phyloP scores from a whole-genome alignment of 1,139 yeast species.

The Geotrichum europaeum region DNA sequence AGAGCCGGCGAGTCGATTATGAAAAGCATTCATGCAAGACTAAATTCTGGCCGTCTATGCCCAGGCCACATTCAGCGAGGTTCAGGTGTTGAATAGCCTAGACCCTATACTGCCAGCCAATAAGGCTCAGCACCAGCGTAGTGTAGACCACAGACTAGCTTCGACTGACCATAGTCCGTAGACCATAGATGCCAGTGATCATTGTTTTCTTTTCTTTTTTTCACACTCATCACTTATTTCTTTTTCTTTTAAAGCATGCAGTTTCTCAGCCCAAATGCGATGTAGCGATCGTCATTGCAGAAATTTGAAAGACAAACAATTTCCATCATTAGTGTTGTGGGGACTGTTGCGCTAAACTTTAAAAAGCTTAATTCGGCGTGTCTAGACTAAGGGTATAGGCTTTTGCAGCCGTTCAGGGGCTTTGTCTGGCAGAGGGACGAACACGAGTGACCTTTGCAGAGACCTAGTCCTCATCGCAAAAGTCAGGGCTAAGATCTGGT shows the following conservation, averaged over 20 bases:
- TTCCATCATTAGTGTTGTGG: background rate
- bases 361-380: background rate
- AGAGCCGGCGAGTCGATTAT: too few relatives aligned
- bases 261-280: background rate
- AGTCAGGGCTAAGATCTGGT: background rate
- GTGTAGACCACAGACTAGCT: too few relatives aligned
- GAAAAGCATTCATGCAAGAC: too few relatives aligned
- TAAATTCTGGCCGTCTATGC: too few relatives aligned
- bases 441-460: background rate
- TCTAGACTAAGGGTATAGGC: background rate
- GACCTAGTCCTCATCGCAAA: background rate
- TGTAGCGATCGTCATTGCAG: background rate
- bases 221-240: background rate
- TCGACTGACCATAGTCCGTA: too few relatives aligned
- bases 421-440: background rate
- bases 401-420: background rate
- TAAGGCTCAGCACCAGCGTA: too few relatives aligned
- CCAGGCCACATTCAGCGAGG: too few relatives aligned
- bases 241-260: background rate
- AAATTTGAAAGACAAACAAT: background rate
- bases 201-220: too few relatives aligned
- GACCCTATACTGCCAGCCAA: too few relatives aligned
- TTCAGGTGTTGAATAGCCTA: too few relatives aligned
- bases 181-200: too few relatives aligned
- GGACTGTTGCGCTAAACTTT: background rate